Percentiles rank a stretch among this genome's conserved stretches.
Evolutionary conservation across 495 filamentous ascomycete genomes (phyloP).

Genomic region (Penicillium tannophilum): DNA sequence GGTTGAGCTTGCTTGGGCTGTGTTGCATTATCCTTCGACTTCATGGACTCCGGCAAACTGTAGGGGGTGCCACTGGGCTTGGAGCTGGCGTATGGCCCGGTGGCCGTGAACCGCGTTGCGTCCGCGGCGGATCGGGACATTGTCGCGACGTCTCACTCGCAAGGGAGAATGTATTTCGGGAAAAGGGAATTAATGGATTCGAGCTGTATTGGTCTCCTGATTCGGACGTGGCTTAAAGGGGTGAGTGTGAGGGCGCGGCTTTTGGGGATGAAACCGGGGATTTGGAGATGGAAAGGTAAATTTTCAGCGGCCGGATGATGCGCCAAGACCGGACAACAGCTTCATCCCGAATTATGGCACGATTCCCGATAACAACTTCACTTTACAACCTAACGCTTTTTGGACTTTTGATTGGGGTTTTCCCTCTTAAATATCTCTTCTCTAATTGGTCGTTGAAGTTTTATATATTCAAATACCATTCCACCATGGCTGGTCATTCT

Average conservation of each 20-base stretch:
- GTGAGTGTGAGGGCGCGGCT: slow-evolving; percentile 17
- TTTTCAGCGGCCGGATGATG: slow-evolving; percentile 38
- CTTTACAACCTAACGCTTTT: not conserved
- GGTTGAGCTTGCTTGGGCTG: slow-evolving; percentile 24
- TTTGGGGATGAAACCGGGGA: slow-evolving; percentile 16
- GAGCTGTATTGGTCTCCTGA: not conserved
- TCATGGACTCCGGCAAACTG: slow-evolving; percentile 40
- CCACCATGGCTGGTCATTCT: slow-evolving; percentile 38
- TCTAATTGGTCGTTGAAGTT: not conserved
- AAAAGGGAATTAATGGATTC: slow-evolving; percentile 8
- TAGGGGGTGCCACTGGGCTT: slow-evolving; percentile 52
- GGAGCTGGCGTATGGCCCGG: slow-evolving; percentile 81
- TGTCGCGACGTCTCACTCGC: slow-evolving; percentile 10
- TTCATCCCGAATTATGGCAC: slow-evolving; percentile 12
- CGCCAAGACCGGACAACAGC: slow-evolving; percentile 31
- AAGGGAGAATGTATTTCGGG: not conserved
- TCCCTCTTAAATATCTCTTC: not conserved
- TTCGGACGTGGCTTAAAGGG: not conserved
- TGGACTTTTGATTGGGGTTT: not conserved
- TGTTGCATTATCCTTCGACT: slow-evolving; percentile 23
- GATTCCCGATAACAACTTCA: not conserved
- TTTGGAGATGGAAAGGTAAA: slow-evolving; percentile 35
- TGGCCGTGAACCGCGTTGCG: slow-evolving; percentile 94
- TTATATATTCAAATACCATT: not conserved
- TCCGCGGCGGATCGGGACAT: slow-evolving; percentile 89